Base-by-base conservation (phyloP, 2,329 filamentous ascomycete genomes). In the Paecilomyces sp. region DNA sequence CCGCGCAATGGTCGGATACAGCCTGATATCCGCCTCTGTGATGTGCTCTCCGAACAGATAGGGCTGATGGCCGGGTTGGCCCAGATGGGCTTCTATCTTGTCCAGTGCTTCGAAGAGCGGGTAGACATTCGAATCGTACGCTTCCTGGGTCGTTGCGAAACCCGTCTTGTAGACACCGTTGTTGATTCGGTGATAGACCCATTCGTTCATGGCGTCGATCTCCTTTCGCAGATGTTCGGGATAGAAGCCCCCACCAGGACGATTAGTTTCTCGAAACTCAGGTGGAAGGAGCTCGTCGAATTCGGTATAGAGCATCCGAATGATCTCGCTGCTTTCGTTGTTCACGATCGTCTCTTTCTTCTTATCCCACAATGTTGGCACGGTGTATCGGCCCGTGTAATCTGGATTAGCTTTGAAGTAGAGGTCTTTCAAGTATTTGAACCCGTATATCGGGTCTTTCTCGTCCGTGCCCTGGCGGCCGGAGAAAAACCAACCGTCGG, bases 261-360 rank as follows among this genome's bases (percentile, higher is more conserved):
- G 77, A 59, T 76, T 82, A 0, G 52, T 68, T 63, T 88, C 85
- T 59, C 83, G 83, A 66, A 83, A 79, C 65, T 85, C 72, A 2
- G 81, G 77, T 0, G 82, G 82, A 25, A 91, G 71, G 31, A 89
- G 71, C 56, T 83, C 80, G 69, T 96, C 86, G 69, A 96, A 96
- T 71, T 84, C 88, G 22, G 80, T 80, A 68, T 88, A 88, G 58
- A 96, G 78, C 88, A 95, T 94, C 66, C 91, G 85, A 68, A 95
- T 85, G 71, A 95, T 94, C 78, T 95, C 91, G 65, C 85, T 88
- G 72, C 88, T 91, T 80, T 95, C 91, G 67, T 96, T 96, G 81
- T 83, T 93, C 63, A 95, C 90, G 67, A 96, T 92, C 8, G 80
- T 84, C 68, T 86, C 83, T 58, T 80, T 77, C 78, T 88, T 86